These are phyloP conservation scores for Lasiosphaeriaceae sp. DNA, from an alignment of 495 filamentous ascomycete genomes.

Conservation along the genomic window DNA sequence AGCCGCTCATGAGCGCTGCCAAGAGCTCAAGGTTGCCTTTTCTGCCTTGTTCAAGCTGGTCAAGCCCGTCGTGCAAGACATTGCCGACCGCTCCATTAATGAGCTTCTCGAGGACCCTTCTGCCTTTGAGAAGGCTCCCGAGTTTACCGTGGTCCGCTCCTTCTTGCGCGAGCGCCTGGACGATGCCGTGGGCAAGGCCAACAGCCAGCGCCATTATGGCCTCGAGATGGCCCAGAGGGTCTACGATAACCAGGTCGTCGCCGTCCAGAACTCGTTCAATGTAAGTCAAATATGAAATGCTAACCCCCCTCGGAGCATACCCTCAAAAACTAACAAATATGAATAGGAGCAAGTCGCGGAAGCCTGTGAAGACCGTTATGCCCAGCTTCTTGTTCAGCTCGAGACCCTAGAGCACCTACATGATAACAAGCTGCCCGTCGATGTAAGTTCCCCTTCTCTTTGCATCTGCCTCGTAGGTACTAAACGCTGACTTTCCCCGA, in stretches of 20 bases:
- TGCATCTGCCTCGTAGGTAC: neutral
- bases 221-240: slow-evolving; percentile 14
- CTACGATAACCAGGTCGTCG: slow-evolving; percentile 12
- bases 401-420: slow-evolving; percentile 34
- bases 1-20: slow-evolving; percentile 44
- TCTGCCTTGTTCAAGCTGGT: slow-evolving; percentile 31
- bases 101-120: slow-evolving; percentile 29
- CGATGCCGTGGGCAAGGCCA: slow-evolving; percentile 15
- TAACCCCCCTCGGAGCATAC: neutral
- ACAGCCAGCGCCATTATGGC: slow-evolving; percentile 15
- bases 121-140: slow-evolving; percentile 28
- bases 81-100: slow-evolving; percentile 38
- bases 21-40: slow-evolving; percentile 38
- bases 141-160: slow-evolving; percentile 23
- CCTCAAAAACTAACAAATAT: neutral
- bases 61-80: slow-evolving; percentile 40
- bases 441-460: slow-evolving; percentile 34
- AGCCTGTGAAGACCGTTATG: slow-evolving; percentile 32
- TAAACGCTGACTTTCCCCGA: slow-evolving; percentile 7
- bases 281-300: slow-evolving; percentile 17
- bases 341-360: slow-evolving; percentile 27
- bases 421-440: slow-evolving; percentile 30
- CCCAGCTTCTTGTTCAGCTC: slow-evolving; percentile 28
- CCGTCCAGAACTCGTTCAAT: slow-evolving; percentile 7
- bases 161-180: slow-evolving; percentile 31